These are phyloP conservation scores for Pilasporangium apinafurcum DNA, from an alignment of 352 stramenopile species.

Conservation along the genomic window DNA sequence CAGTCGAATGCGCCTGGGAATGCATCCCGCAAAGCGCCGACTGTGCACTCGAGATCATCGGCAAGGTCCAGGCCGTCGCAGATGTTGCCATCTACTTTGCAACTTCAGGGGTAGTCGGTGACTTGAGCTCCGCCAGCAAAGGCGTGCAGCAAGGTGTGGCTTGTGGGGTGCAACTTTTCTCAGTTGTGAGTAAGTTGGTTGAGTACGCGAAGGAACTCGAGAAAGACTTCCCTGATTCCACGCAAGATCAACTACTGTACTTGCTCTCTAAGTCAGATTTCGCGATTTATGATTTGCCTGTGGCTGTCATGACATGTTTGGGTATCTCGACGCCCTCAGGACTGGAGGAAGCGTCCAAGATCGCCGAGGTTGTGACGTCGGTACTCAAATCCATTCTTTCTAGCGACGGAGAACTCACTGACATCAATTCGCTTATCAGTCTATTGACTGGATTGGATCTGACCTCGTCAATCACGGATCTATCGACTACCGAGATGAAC, in stretches of 20 bases:
- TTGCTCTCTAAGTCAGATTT: conserved; percentile 45
- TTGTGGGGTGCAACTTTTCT: conserved; percentile 35
- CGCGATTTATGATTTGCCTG: conserved; percentile 40
- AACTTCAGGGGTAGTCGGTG: conserved; percentile 27
- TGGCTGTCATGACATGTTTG: conserved; percentile 30
- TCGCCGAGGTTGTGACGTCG: conserved; percentile 6
- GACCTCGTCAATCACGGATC: neutral
- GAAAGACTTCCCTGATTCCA: conserved; percentile 19
- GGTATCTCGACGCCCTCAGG: conserved; percentile 10
- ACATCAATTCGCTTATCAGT: conserved; percentile 17
- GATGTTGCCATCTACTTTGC: conserved; percentile 27
- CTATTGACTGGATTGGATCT: conserved; percentile 12
- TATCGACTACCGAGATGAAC: neutral
- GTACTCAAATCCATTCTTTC: too few relatives aligned
- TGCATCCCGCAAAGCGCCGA: conserved; percentile 58
- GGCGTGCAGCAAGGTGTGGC: conserved; percentile 27
- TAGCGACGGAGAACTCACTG: conserved; percentile 23
- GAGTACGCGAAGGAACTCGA: conserved; percentile 26
- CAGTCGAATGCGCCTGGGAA: conserved; percentile 45
- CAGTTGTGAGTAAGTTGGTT: conserved; percentile 30
- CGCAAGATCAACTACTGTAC: conserved; percentile 33
- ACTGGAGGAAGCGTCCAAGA: neutral
- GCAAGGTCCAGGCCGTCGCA: conserved; percentile 31
- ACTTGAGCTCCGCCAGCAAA: conserved; percentile 24
- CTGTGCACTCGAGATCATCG: conserved; percentile 35